Conservation (phyloP, 2,329 filamentous ascomycete genomes). For the Aspergillus pseudoglaucus region DNA sequence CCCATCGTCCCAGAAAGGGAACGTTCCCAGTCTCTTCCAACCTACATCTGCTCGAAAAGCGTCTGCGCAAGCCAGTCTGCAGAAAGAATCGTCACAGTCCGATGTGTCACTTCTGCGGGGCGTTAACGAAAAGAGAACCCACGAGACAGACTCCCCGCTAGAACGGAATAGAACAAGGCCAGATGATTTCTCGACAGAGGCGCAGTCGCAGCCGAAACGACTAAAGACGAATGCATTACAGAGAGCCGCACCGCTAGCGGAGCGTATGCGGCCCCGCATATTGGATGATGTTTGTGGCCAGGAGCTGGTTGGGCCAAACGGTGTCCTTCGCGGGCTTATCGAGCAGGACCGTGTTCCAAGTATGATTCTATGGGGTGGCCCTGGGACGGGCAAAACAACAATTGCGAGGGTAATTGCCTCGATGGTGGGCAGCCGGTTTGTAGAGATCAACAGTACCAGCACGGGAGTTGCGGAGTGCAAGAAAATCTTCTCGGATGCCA, state of each 20-base stretch:
- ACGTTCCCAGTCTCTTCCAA: constrained; percentile 50
- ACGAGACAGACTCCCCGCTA: constrained; percentile 17
- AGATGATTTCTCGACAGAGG: constrained; percentile 14
- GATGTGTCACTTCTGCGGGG: constrained; percentile 21
- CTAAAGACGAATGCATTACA: constrained; percentile 58
- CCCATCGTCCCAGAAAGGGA: constrained; percentile 32
- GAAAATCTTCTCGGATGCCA: constrained; percentile 80
- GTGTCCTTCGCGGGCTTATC: constrained; percentile 81
- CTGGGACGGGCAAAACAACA: constrained; percentile 51
- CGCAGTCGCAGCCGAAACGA: constrained; percentile 53
- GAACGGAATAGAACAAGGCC: constrained; percentile 16
- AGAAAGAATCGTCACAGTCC: constrained; percentile 19
- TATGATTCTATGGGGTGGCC: constrained; percentile 75
- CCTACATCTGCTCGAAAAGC: constrained; percentile 43
- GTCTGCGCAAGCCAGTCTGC: constrained; percentile 18
- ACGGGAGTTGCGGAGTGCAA: constrained; percentile 86
- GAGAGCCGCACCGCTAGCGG: constrained; percentile 75
- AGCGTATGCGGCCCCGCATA: constrained; percentile 80
- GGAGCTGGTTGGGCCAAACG: constrained; percentile 76
- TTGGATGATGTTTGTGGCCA: constrained; percentile 87
- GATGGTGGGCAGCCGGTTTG: constrained; percentile 74
- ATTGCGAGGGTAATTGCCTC: constrained; percentile 86
- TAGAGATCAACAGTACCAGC: constrained; percentile 92
- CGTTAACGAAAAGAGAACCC: constrained; percentile 25
- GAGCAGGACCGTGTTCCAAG: constrained; percentile 80